Base-by-base conservation (phyloP, 1,284 basidiomycete genomes). In the Puccinia sorghi region DNA sequence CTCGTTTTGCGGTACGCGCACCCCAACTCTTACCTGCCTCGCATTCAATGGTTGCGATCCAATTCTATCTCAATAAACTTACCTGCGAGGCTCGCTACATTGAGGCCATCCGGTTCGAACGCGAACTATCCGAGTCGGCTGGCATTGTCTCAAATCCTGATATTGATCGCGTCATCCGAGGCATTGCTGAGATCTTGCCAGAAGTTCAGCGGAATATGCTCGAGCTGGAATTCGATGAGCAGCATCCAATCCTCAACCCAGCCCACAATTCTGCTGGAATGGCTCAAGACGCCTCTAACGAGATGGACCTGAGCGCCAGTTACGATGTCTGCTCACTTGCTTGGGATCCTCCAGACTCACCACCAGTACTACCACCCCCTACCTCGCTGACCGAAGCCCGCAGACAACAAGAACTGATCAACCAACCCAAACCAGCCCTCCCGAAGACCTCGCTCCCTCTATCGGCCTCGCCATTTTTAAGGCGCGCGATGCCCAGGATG, bases 31-130 rank as follows among this genome's bases (percentile, higher is more conserved):
- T 76, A 37, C 52, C 63, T 48, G 63, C 22, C 17, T 17, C 59
- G 25, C 64, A 69, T 67, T 48, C 64, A 22, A 67, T 67, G 64
- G 74, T 76, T 11, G 74, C 32, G 13, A 46, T 76, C 48, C 64
- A 69, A 32, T 76, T 76, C 41, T 69, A 76, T 69, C 64, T 76
- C 2, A 76, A 50, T 39, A 67, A 67, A 43, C 64, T 76, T 12
- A 76, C 56, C 59, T 61, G 41, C 15, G 74, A 76, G 52, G 48
- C 74, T 41, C 63, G 74, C 13, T 67, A 76, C n/a, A 37, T 69
- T 59, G 74, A 76, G 17, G 74, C 74, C 9, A 76, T 76, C 64
- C 54, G 64, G 39, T 76, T 76, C 54, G 74, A 76, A 59, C 63
- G 64, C 50, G 74, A 69, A 22, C 27, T 69, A 20, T 43, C 37